Evolutionary conservation across 768 basidiomycete species (phyloP).

Genomic region (Dacryopinax primogenitus): DNA sequence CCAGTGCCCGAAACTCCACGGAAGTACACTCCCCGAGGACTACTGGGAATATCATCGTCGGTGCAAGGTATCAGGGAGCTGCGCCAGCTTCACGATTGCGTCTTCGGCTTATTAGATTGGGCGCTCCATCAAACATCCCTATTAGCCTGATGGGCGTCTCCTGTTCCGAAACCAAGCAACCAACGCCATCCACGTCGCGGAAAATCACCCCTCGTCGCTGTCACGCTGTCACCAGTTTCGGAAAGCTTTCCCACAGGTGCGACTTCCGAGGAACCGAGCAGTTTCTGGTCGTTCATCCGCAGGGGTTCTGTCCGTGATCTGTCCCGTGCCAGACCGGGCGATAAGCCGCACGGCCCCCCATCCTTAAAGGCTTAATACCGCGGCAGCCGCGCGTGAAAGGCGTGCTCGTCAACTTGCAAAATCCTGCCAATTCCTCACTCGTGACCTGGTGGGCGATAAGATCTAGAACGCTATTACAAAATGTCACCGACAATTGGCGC

Average conservation of each 20-base stretch:
- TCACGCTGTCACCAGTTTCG: not conserved
- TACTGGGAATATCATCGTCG: not conserved
- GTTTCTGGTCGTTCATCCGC: not conserved
- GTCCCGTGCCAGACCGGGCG: not conserved
- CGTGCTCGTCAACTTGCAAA: not conserved
- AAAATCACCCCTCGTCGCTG: not conserved
- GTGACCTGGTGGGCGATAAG: not conserved
- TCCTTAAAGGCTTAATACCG: not conserved
- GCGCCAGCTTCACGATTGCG: not conserved
- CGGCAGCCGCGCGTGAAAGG: constrained; percentile 6
- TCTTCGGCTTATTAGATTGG: not conserved
- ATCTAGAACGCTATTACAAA: constrained; percentile 1
- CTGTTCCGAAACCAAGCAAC: not conserved
- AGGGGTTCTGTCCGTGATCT: not conserved
- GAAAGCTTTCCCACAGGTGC: not conserved
- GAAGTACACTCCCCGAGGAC: not conserved
- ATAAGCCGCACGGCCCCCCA: not conserved
- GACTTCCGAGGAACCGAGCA: not conserved
- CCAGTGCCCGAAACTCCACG: not conserved
- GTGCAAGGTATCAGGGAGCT: not conserved
- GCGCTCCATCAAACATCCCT: not conserved
- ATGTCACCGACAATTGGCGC: no score
- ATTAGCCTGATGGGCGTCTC: not conserved
- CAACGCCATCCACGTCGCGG: not conserved
- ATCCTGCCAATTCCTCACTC: not conserved